Conservation (phyloP, 305 asterid genomes). For the Ajuga reptans region DNA sequence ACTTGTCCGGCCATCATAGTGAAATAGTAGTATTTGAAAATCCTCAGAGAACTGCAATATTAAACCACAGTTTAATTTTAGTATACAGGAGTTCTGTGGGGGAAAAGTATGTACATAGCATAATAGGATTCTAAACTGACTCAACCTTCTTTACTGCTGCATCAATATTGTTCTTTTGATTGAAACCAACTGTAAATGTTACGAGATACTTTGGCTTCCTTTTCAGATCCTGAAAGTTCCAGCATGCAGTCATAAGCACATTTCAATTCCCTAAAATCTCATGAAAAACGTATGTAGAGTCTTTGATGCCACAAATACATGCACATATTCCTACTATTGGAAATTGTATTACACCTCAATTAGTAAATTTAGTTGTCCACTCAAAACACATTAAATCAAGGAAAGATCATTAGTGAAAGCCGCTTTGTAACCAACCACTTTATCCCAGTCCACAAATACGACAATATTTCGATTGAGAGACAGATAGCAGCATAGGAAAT, state of each 20-base stretch:
- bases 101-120: background rate
- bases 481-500: background rate
- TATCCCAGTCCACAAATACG: conserved; percentile 8
- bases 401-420: background rate
- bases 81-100: conserved; percentile 1
- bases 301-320: conserved; percentile 1
- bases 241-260: conserved; percentile 21
- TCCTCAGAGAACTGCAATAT: conserved; percentile 58
- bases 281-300: background rate
- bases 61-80: conserved; percentile 16
- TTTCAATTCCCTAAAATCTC: conserved; percentile 9
- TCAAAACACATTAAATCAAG: conserved; percentile 2
- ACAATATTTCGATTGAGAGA: background rate
- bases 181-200: conserved; percentile 67
- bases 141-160: conserved; percentile 70
- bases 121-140: conserved; percentile 13
- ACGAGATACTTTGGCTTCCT: conserved; percentile 67
- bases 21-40: conserved; percentile 72
- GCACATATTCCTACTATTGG: conserved; percentile 2
- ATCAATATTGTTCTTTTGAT: conserved; percentile 55
- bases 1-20: conserved; percentile 65
- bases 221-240: conserved; percentile 57
- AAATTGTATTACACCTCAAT: background rate
- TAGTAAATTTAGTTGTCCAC: background rate
- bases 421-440: background rate